Percentiles rank a stretch among this genome's conserved stretches.
These are phyloP conservation scores for Petunia hybrid DNA, from an alignment of 305 asterid species.

Conservation along the genomic window DNA sequence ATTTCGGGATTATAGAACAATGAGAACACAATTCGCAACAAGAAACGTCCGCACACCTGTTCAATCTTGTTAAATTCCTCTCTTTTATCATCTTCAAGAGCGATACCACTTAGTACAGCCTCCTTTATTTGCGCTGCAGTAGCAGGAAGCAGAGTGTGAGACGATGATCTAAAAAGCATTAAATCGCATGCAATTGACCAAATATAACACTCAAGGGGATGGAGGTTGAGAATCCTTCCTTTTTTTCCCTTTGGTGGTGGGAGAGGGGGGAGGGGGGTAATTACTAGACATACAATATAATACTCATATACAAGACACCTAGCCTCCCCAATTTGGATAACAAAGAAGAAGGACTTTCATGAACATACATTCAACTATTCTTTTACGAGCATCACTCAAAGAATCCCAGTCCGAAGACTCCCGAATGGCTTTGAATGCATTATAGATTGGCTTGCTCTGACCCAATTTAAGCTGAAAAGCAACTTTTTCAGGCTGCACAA, in stretches of 20 bases:
- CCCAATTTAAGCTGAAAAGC: conserved; percentile 83
- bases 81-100: conserved; percentile 90
- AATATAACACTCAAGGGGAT: conserved; percentile 6
- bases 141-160: conserved; percentile 32
- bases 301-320: conserved; percentile 6
- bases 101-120: conserved; percentile 88
- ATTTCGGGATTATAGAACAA: conserved; percentile 17
- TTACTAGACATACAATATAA: background rate
- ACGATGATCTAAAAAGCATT: background rate
- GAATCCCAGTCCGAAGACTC: conserved; percentile 83
- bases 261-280: background rate
- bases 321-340: background rate
- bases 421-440: conserved; percentile 82
- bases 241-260: background rate
- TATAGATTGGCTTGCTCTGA: conserved; percentile 90
- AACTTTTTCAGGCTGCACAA: conserved; percentile 85
- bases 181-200: conserved; percentile 1
- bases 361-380: conserved; percentile 83
- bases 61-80: conserved; percentile 87
- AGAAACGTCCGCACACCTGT: conserved; percentile 58
- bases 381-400: conserved; percentile 83
- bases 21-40: conserved; percentile 2
- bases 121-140: conserved; percentile 86
- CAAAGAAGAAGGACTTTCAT: background rate
- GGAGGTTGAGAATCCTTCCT: background rate